phyloP scores from a whole-genome alignment of 352 stramenopile species.

The Pythium sukuiense region DNA sequence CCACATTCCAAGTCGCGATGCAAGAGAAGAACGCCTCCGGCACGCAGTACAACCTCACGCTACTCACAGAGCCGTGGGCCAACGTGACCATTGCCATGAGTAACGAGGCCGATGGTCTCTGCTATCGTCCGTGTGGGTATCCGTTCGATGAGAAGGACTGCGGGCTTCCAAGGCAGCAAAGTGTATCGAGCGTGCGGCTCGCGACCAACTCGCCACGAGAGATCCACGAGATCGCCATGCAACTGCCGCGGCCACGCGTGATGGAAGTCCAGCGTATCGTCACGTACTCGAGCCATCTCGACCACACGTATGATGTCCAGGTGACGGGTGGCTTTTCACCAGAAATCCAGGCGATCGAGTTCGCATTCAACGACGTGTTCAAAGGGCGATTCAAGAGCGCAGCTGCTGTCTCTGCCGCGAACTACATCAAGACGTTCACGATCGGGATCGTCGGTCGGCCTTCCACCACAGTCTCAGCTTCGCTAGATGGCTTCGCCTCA shows the following conservation, averaged over 20 bases:
- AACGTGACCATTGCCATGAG: slow-evolving; percentile 79
- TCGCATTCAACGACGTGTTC: slow-evolving; percentile 54
- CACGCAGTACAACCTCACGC: slow-evolving; percentile 43
- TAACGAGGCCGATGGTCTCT: slow-evolving; percentile 60
- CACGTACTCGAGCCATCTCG: slow-evolving; percentile 55
- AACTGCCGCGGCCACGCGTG: slow-evolving; percentile 37
- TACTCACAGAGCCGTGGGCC: slow-evolving; percentile 63
- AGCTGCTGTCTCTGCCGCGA: slow-evolving; percentile 32
- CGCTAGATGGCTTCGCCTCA: slow-evolving; percentile 56
- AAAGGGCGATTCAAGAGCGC: slow-evolving; percentile 42
- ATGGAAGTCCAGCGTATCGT: slow-evolving; percentile 68
- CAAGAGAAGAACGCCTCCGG: slow-evolving; percentile 32
- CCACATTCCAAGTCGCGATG: slow-evolving; percentile 38
- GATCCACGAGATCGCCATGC: slow-evolving; percentile 57
- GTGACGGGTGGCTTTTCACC: slow-evolving; percentile 48
- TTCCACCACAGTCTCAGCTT: background rate
- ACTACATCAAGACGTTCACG: slow-evolving; percentile 47
- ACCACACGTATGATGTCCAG: slow-evolving; percentile 47
- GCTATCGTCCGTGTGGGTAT: slow-evolving; percentile 74
- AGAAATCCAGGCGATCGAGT: slow-evolving; percentile 47
- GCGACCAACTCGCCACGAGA: slow-evolving; percentile 62
- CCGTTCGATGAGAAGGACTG: slow-evolving; percentile 51
- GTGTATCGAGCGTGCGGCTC: slow-evolving; percentile 52
- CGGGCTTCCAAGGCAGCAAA: slow-evolving; percentile 67
- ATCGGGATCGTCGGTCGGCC: slow-evolving; percentile 29